Percentiles rank a stretch among this genome's conserved stretches.
Conservation (phyloP, 805 yeast genomes). For the Debaryomyces tyrocola region DNA sequence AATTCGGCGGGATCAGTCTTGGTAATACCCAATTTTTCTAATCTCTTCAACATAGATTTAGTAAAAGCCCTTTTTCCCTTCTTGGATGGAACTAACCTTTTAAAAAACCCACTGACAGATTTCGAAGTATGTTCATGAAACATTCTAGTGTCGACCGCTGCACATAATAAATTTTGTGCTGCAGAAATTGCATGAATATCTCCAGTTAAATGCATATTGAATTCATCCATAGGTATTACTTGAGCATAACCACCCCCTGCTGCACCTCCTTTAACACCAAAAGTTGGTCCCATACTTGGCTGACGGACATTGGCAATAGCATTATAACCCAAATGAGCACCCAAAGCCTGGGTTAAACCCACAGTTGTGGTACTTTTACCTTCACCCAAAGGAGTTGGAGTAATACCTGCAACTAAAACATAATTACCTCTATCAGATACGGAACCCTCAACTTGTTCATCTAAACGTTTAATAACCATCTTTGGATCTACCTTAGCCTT, state of each 20-base stretch:
- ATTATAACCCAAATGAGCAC: constrained; percentile 81
- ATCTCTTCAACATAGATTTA: constrained; percentile 72
- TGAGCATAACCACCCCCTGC: constrained; percentile 99
- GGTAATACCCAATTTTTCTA: constrained; percentile 75
- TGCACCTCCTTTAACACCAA: constrained; percentile 99
- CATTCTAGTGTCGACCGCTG: constrained; percentile 95
- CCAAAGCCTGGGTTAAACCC: constrained; percentile 94
- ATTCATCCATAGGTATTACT: constrained; percentile 98
- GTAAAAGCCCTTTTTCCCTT: constrained; percentile 81
- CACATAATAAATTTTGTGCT: constrained; percentile 91
- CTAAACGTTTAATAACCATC: constrained; percentile 41
- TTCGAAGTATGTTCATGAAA: constrained; percentile 91
- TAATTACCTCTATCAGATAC: constrained; percentile 74
- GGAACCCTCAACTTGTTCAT: constrained; percentile 66
- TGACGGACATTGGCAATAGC: constrained; percentile 95
- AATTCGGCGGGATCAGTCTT: constrained; percentile 80
- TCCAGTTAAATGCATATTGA: constrained; percentile 96
- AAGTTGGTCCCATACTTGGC: constrained; percentile 98
- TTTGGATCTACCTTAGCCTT: constrained; percentile 80
- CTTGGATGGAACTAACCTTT: constrained; percentile 82
- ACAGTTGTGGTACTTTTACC: constrained; percentile 97
- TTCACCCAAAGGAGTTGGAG: constrained; percentile 98
- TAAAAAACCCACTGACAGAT: constrained; percentile 72
- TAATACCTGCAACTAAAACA: constrained; percentile 92
- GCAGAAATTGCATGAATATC: constrained; percentile 96